Percentiles rank a stretch among this genome's conserved stretches.
phyloP scores from a whole-genome alignment of 139 green algal genomes.

The Deuterostichococcus epilithicus region DNA sequence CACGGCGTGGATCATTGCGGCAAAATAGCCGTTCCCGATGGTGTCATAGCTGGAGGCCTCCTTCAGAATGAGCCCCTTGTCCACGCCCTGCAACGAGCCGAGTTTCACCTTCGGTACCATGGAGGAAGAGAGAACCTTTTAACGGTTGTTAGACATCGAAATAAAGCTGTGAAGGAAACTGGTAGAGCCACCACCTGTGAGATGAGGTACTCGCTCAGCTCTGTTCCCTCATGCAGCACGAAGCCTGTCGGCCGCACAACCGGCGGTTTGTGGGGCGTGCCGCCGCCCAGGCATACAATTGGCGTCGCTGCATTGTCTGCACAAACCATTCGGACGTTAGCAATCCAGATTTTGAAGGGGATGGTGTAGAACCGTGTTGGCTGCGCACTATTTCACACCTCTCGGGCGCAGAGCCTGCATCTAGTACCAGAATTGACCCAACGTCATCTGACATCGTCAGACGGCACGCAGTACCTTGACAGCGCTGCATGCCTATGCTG shows the following conservation, averaged over 20 bases:
- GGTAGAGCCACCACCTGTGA: conserved; percentile 6
- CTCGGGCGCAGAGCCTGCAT: background rate
- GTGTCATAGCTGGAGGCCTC: conserved; percentile 79
- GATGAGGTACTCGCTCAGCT: conserved; percentile 64
- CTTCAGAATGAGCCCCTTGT: conserved; percentile 46
- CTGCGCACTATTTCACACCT: background rate
- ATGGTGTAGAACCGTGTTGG: no score
- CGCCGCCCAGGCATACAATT: conserved; percentile 53
- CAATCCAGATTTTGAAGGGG: no score
- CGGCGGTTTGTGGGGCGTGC: conserved; percentile 79
- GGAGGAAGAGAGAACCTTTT: no score
- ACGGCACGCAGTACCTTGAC: background rate
- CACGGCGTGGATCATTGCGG: conserved; percentile 69
- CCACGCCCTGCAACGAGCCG: conserved; percentile 24
- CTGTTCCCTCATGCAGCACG: conserved; percentile 69
- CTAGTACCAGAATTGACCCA: background rate
- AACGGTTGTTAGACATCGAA: background rate
- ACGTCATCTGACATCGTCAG: background rate
- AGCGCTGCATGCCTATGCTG: conserved; percentile 3
- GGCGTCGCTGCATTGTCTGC: conserved; percentile 20
- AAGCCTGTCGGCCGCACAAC: conserved; percentile 51
- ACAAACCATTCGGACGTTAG: no score
- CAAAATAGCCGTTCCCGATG: conserved; percentile 83
- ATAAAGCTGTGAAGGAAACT: background rate
- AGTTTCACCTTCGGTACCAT: no score